Evolutionary conservation across 805 yeast species (phyloP), one percentile per base, ranked within the genome.

Genomic region (Wickerhamomyces mucosus): DNA sequence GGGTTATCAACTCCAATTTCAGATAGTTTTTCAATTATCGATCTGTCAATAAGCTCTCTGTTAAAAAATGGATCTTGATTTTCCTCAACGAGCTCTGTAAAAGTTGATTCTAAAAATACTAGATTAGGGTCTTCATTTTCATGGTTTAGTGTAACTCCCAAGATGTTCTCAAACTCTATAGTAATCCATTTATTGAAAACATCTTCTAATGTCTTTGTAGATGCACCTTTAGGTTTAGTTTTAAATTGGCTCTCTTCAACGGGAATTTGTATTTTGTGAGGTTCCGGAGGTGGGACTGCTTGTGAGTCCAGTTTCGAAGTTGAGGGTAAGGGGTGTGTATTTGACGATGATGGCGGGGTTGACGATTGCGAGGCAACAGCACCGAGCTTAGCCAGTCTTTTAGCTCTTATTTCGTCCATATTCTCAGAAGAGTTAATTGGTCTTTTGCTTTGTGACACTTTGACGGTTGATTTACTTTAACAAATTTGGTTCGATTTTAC

Each of bases 1-100:
- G 79, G 67, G 10, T 62, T 46, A 3, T 48, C 38, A 12, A 63
- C 58, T 1, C 82, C 83, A 21, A 53, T 43, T 35, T 75, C 81
- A 2, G 77, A 63, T 27, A 77, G 52, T 15, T 70, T 48, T 37
- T 75, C 80, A 50, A 76, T 62, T 34, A 75, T 65, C 3, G 67
- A 56, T 7, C 66, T 56, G 40, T 77, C 85, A 21, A 72, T 47
- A 2, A 42, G 24, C 2, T 36, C 34, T 14, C 25, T 28, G 5
- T 35, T 32, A 26, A 48, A 41, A 7, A 37, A 34, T 1, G 46
- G 41, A 8, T 47, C 50, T 17, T 34, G 28, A 4, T 42, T 31
- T 21, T 31, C 40, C 18, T 45, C 50, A 20, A 45, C 45, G 3
- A 47, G 20, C 19, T 48, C 53, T 11, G 39, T 27, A 34, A 41